Conservation (phyloP, 345 rosid genomes). For the Sonneratia caseolaris region DNA sequence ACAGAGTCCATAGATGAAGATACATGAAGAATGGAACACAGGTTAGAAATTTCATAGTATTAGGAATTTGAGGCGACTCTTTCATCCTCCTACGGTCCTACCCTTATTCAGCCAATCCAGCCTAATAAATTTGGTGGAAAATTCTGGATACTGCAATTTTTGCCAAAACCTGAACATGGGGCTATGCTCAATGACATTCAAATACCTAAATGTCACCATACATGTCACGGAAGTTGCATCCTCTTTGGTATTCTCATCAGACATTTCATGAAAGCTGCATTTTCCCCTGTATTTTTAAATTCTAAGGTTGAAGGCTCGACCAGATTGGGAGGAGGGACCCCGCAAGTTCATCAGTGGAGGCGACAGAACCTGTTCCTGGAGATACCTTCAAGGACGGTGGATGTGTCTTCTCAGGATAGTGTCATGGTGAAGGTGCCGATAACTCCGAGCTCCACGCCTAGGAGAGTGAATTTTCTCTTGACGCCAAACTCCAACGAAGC, state of each 20-base stretch:
- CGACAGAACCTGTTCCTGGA: slow-evolving; percentile 58
- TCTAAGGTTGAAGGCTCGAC: slow-evolving; percentile 43
- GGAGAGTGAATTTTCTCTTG: slow-evolving; percentile 72
- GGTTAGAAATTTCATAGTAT: neutral
- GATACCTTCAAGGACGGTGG: slow-evolving; percentile 58
- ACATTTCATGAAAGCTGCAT: no score
- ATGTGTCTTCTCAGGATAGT: slow-evolving; percentile 33
- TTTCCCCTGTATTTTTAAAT: neutral
- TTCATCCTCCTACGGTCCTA: no score
- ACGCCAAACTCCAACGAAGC: slow-evolving; percentile 45
- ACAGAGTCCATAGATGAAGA: neutral
- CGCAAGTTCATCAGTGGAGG: slow-evolving; percentile 44
- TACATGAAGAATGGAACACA: neutral
- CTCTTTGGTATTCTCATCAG: no score
- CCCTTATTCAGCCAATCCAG: neutral
- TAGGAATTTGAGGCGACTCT: neutral
- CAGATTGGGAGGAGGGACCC: slow-evolving; percentile 37
- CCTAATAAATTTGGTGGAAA: neutral
- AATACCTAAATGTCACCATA: no score
- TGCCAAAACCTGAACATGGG: no score
- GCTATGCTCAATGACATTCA: no score
- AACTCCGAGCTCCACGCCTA: slow-evolving; percentile 73
- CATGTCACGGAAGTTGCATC: no score
- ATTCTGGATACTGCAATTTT: neutral
- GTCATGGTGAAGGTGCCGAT: slow-evolving; percentile 55